Percentiles rank a stretch among this genome's conserved stretches.
Evolutionary conservation across 345 rosid species (phyloP).

Genomic region (Syzygium aqueum): DNA sequence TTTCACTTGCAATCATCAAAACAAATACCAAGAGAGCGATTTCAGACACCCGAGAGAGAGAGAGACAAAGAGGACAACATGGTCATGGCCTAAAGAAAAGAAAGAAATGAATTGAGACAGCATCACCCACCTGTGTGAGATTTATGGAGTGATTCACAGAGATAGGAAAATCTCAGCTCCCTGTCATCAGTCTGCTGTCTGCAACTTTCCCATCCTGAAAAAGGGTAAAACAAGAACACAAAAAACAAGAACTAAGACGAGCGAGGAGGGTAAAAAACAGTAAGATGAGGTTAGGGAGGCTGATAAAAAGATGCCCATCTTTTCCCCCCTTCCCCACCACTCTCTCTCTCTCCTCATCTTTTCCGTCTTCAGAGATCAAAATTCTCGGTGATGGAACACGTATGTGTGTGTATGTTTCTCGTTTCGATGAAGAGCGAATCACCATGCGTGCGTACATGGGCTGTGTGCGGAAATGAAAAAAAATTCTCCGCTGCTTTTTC

Average conservation of each 20-base stretch:
- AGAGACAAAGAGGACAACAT: background rate
- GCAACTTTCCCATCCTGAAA: conserved; percentile 41
- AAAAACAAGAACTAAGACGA: conserved; percentile 12
- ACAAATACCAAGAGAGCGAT: background rate
- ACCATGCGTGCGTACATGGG: background rate
- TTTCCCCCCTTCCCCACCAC: conserved; percentile 1
- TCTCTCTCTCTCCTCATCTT: background rate
- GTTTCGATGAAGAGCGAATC: background rate
- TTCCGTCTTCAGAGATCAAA: background rate
- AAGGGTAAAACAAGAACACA: conserved; percentile 18
- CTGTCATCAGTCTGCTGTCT: conserved; percentile 15
- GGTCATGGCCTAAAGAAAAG: background rate
- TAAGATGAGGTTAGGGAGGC: conserved; percentile 23
- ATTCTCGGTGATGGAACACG: background rate
- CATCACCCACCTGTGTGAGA: background rate
- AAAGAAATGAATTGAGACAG: background rate
- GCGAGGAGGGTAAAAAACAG: background rate
- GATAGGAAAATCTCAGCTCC: background rate
- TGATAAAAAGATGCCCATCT: conserved; percentile 41
- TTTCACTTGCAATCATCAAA: background rate
- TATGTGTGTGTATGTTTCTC: background rate
- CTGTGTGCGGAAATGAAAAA: background rate
- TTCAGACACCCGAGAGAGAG: background rate
- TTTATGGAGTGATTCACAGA: background rate
- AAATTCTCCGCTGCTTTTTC: background rate